Evolutionary conservation across 2,329 filamentous ascomycete species (phyloP).

Genomic region (Neoscytalidium dimidiatum): DNA sequence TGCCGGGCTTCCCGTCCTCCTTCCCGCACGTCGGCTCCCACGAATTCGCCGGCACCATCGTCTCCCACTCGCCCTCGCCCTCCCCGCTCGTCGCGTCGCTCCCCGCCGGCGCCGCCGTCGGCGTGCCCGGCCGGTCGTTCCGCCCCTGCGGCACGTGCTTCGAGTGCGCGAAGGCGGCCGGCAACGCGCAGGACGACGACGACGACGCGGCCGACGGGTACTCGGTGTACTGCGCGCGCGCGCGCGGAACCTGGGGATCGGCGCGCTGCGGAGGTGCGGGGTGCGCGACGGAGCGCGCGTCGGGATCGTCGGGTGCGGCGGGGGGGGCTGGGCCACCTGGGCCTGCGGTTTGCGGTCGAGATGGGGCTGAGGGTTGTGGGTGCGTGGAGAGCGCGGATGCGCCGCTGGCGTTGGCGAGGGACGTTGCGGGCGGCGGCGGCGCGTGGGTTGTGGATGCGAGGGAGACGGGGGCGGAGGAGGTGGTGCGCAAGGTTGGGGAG

Average conservation of each 20-base stretch:
- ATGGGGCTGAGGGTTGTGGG: constrained; percentile 41
- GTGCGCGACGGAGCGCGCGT: constrained; percentile 43
- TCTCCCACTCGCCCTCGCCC: constrained; percentile 32
- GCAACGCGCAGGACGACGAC: constrained; percentile 35
- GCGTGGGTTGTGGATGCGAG: constrained; percentile 45
- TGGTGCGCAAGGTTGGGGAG: constrained; percentile 33
- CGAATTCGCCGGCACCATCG: constrained; percentile 49
- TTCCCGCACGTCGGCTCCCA: constrained; percentile 50
- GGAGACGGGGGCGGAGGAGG: constrained; percentile 25
- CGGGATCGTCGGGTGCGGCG: constrained; percentile 44
- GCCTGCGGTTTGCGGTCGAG: constrained; percentile 32
- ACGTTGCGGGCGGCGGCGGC: constrained; percentile 32
- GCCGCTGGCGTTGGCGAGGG: constrained; percentile 37
- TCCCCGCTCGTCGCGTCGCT: constrained; percentile 26
- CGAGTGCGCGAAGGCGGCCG: constrained; percentile 37
- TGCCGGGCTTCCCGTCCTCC: constrained; percentile 35
- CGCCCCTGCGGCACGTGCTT: constrained; percentile 45
- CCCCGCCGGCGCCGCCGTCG: constrained; percentile 35
- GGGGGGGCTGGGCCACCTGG: constrained; percentile 35
- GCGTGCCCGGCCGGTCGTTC: constrained; percentile 44
- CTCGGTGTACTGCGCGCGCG: constrained; percentile 41
- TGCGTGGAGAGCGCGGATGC: constrained; percentile 42
- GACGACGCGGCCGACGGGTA: constrained; percentile 39
- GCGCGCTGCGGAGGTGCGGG: constrained; percentile 34
- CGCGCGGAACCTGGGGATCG: constrained; percentile 35